Conservation (phyloP, 495 filamentous ascomycete species). For the Aspergillus funiculosus region DNA sequence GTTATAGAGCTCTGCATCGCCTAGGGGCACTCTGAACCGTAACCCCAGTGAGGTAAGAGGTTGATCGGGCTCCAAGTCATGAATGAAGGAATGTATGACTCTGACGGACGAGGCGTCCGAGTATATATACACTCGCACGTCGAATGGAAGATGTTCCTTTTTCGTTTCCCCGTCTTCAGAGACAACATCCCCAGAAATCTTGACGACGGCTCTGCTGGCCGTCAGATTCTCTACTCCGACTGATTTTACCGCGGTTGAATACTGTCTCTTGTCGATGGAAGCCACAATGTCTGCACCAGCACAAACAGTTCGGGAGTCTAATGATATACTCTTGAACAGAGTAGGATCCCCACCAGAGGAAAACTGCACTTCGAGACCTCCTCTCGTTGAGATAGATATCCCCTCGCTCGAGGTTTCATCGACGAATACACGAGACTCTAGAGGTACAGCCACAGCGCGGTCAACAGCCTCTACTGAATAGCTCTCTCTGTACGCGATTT, state of each 20-base stretch:
- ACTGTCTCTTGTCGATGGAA: neutral
- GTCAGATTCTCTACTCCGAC: neutral
- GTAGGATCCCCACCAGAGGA: neutral
- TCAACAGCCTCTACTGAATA: constrained; percentile 22
- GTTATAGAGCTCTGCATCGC: constrained; percentile 33
- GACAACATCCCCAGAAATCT: constrained; percentile 16
- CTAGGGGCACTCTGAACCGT: constrained; percentile 35
- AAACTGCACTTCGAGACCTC: neutral
- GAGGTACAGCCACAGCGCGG: constrained; percentile 9
- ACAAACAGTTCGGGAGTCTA: neutral
- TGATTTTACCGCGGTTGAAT: neutral
- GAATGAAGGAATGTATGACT: constrained; percentile 35
- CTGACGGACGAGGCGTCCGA: constrained; percentile 34
- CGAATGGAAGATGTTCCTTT: constrained; percentile 37
- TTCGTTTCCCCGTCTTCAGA: too few relatives aligned
- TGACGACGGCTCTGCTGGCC: constrained; percentile 29
- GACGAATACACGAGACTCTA: neutral
- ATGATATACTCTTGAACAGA: neutral
- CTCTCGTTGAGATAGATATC: neutral
- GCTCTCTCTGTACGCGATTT: neutral
- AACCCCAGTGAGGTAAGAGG: constrained; percentile 38
- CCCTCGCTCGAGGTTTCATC: neutral
- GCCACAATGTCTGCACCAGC: neutral
- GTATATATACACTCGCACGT: constrained; percentile 41
- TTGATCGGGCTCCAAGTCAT: constrained; percentile 30